Evolutionary conservation across 2,329 filamentous ascomycete species (phyloP).

Genomic region (Colletotrichum cereale): DNA sequence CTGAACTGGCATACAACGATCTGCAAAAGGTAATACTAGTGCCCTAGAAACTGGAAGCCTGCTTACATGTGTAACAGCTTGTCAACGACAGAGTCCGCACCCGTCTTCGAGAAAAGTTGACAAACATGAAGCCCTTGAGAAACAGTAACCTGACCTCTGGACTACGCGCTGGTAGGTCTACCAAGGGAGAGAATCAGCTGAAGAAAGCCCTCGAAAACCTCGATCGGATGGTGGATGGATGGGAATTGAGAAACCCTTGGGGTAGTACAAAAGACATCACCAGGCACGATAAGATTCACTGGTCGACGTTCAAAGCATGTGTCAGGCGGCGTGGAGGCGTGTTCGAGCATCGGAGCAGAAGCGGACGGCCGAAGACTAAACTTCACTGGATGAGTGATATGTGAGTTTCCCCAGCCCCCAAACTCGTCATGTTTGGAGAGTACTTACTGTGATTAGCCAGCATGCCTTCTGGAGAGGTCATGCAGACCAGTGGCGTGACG

Average conservation of each 20-base stretch:
- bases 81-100: neutral
- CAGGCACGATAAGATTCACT: constrained; percentile 9
- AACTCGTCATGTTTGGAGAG: neutral
- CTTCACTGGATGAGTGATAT: constrained; percentile 24
- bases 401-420: neutral
- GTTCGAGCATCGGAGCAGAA: neutral
- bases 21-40: neutral
- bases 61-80: neutral
- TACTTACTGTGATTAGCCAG: neutral
- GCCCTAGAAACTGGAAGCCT: too few species aligned
- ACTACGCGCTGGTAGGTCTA: too few species aligned
- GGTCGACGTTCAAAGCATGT: constrained; percentile 32
- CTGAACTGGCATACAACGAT: neutral
- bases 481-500: neutral
- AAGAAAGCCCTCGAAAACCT: neutral
- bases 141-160: neutral
- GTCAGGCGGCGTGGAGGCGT: constrained; percentile 12
- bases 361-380: neutral
- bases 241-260: neutral
- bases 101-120: neutral
- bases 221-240: neutral
- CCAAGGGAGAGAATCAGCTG: neutral
- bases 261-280: too few species aligned
- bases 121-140: constrained; percentile 17
- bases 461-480: constrained; percentile 19